Evolutionary conservation across 2,329 filamentous ascomycete species (phyloP).

Genomic region (Colletotrichum sublineola): DNA sequence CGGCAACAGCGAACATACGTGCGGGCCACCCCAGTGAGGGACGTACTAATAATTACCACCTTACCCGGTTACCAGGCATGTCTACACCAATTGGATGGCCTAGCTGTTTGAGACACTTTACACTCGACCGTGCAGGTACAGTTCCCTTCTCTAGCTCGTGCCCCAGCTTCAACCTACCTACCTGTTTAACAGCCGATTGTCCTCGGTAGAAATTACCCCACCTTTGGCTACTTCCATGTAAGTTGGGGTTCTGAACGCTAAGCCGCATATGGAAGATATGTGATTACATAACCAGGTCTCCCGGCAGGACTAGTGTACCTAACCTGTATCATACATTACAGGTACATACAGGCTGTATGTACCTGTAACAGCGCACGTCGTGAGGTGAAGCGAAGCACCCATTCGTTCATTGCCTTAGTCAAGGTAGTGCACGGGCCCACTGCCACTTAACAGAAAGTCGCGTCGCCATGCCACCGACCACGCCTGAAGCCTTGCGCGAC

Average conservation of each 20-base stretch:
- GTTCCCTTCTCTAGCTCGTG: neutral
- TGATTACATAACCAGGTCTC: neutral
- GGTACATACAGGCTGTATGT: too few relatives aligned
- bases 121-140: slow-evolving; percentile 3
- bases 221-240: slow-evolving; percentile 31
- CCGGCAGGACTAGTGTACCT: too few relatives aligned
- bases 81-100: slow-evolving; percentile 3
- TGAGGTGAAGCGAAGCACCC: too few relatives aligned
- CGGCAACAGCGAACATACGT: neutral
- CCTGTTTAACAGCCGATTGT: slow-evolving; percentile 7
- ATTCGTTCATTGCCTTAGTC: neutral
- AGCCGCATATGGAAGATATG: neutral
- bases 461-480: slow-evolving; percentile 38
- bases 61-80: slow-evolving; percentile 9
- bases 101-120: slow-evolving; percentile 30
- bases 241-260: slow-evolving; percentile 28
- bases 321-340: too few relatives aligned
- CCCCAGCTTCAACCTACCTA: neutral
- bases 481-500: slow-evolving; percentile 38
- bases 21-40: neutral
- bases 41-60: neutral
- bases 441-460: slow-evolving; percentile 41
- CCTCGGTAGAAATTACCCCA: slow-evolving; percentile 35
- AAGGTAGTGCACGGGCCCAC: slow-evolving; percentile 3
- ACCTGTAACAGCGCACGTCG: too few relatives aligned